phyloP scores from a whole-genome alignment of 768 basidiomycete genomes.

The Phanerochaete carnosa region DNA sequence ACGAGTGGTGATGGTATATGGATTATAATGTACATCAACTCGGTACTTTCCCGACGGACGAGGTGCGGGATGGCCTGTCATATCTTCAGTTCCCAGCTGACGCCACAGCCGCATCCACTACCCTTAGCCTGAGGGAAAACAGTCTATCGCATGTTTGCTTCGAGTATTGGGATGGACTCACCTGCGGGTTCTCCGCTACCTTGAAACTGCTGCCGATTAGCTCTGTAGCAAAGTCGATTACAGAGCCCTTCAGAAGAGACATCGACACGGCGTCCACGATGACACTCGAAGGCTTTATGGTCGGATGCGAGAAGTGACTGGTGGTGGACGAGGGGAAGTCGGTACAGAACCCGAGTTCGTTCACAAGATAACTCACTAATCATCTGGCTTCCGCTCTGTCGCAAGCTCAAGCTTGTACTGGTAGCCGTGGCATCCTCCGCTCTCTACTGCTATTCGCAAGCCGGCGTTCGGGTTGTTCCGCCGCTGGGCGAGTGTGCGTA shows the following conservation, averaged over 20 bases:
- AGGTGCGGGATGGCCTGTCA: conserved; percentile 10
- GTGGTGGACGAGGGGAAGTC: not conserved
- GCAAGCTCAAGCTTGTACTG: conserved; percentile 92
- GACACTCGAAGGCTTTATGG: conserved; percentile 68
- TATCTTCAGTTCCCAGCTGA: conserved; percentile 87
- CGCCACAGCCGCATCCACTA: conserved; percentile 90
- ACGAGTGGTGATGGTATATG: not conserved
- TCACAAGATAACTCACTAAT: conserved; percentile 63
- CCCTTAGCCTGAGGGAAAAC: conserved; percentile 60
- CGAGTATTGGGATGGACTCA: conserved; percentile 4
- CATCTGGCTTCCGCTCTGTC: conserved; percentile 56
- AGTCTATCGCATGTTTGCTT: not conserved
- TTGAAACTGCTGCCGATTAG: conserved; percentile 92
- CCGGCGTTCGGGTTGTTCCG: conserved; percentile 63
- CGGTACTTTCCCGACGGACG: not conserved
- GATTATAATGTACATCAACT: not conserved
- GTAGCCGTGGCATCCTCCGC: conserved; percentile 96
- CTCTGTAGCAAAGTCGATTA: conserved; percentile 89
- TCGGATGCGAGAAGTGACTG: conserved; percentile 73
- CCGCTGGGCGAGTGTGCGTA: conserved; percentile 62
- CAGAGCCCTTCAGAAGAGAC: conserved; percentile 80
- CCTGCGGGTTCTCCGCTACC: conserved; percentile 74
- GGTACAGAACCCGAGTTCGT: not conserved
- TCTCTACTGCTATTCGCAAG: conserved; percentile 82
- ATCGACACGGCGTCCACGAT: conserved; percentile 87